Evolutionary conservation across 345 rosid species (phyloP), one percentile per base, ranked within the genome.

Genomic region (Gossypium bickii): DNA sequence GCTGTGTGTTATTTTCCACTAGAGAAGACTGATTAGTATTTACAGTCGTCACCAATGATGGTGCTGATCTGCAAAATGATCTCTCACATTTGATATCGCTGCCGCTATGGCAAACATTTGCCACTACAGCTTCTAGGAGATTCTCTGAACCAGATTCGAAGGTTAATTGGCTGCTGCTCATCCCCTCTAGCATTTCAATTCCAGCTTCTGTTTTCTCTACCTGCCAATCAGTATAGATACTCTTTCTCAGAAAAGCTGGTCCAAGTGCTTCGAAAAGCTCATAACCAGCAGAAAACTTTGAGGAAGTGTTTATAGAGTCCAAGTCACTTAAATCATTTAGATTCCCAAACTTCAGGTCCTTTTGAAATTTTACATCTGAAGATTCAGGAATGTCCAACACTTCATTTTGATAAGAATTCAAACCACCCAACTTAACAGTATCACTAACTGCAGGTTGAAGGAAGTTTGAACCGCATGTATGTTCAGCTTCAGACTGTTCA

Each of bases 81-180:
- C 84, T 82, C 77, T 89, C 94, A 72, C 86, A 80, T 80, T 84
- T 86, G 24, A 79, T 79, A 63, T 81, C 87, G 80, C 77, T 82
- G 68, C 82, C 81, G 70, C 86, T 81, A 25, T 85, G 79, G 83
- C 92, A 89, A 80, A 82, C 85, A 55, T 80, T 92, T 77, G 94
- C 93, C 51, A 94, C 94, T 59, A 92, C 89, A 65, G 98, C 98
- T 78, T 94, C 97, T 68, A 94, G 83, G 76, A 94, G 98, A 88
- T 88, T 92, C 82, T 88, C 97, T 25, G 88, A 76, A 74, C 84
- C 82, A 29, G 87, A 77, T 70, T 84, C 97, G 80, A 78, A 76
- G 4, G 85, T 84, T 68, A 86, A 83, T 67, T 85, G 89, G 84
- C 91, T 88, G 57, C 84, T 81, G 74, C 85, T 87, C 76, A 81